These are phyloP conservation scores for Novymonas esmeraldas DNA, from an alignment of 208 protist genomes.

Conservation along the genomic window DNA sequence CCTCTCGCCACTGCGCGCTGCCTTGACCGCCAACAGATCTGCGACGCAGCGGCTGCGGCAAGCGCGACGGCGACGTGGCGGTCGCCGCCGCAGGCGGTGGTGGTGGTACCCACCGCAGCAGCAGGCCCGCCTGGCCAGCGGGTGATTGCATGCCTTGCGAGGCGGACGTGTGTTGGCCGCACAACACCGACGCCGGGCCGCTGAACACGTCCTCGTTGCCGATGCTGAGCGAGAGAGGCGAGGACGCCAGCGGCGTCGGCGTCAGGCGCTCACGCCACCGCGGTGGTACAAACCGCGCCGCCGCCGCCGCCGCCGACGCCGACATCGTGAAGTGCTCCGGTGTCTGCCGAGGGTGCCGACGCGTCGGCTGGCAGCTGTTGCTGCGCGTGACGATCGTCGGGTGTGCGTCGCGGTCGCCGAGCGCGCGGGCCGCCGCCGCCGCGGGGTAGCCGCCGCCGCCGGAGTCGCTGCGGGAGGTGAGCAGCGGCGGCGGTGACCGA, in stretches of 20 bases:
- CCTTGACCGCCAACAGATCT: background rate
- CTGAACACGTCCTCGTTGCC: background rate
- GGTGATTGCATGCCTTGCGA: conserved; percentile 10
- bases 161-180: background rate
- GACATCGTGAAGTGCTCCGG: background rate
- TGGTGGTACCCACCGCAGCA: background rate
- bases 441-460: background rate
- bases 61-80: background rate
- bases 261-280: conserved; percentile 12
- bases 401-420: too few relatives aligned
- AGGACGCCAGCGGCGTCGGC: conserved; percentile 1
- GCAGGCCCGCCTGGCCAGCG: background rate
- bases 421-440: too few relatives aligned
- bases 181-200: background rate
- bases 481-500: background rate
- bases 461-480: background rate
- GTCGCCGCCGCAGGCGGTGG: background rate
- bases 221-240: background rate
- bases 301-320: background rate
- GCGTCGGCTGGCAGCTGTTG: conserved; percentile 3
- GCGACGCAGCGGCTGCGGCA: conserved; percentile 1
- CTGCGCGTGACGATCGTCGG: background rate
- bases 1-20: conserved; percentile 20
- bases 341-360: background rate
- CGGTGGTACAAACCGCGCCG: conserved; percentile 13